Base-by-base conservation (phyloP, 2,329 filamentous ascomycete genomes). In the Biscogniauxia marginata region DNA sequence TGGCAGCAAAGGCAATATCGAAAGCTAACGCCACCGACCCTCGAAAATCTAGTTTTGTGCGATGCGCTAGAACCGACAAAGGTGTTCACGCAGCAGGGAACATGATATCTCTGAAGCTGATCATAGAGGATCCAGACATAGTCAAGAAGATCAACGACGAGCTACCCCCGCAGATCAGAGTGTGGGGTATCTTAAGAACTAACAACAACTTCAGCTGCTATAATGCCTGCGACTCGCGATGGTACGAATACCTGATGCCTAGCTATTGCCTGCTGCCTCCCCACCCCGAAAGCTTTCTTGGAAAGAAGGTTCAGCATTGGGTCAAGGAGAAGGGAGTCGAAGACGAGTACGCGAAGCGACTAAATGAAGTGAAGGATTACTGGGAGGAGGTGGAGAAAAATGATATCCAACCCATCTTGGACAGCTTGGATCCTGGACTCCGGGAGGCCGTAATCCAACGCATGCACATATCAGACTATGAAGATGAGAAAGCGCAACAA, bases 21-120 rank as follows among this genome's bases (percentile, higher is more conserved):
- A 98, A 98, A 74, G 91, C 91, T 60, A 99, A 99, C 70, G 95
- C 95, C 20, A 87, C 96, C 66, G 95, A 99, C 70, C 95, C 93
- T 3, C 96, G 96, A 74, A 99, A 99, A 75, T 96, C 92, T 1
- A 93, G 91, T 52, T 84, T 99, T 48, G 90, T 96, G 53, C 88
- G 95, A 62, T 99, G 95, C 73, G 95, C 95, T 3, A 84, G 95
- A 61, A 99, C 95, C 0, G 95, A 99, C 77, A 99, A 98, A 79
- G 95, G 95, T 53, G 93, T 98, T 1, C 93, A 98, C 73, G 93
- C 93, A 1, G 93, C 93, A 1, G 95, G 93, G 52, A 98, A 98
- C 69, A 88, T 98, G 68, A 91, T 98, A 60, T 96, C 91, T 25
- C 74, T 98, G 67, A 99, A 99, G 77, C 80, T 99, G 65, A 98